Evolutionary conservation across 2,329 filamentous ascomycete species (phyloP), one percentile per base, ranked within the genome.

Genomic region (Parafenestella ontariensis): DNA sequence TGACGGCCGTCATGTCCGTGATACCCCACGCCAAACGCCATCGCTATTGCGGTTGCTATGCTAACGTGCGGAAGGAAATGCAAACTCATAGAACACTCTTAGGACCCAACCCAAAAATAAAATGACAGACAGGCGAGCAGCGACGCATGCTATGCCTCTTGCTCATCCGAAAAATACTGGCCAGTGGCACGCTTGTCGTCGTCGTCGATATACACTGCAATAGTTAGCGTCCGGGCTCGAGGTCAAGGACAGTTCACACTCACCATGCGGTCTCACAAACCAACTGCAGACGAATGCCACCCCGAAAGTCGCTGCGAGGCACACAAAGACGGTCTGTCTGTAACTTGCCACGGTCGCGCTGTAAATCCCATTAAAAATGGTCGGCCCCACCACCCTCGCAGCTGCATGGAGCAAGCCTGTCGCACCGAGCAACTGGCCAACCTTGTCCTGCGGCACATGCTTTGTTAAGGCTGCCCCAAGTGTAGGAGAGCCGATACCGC

Each of bases 391-490:
- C 2, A 98, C 87, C 57, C 92, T 83, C 3, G 90, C 86, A 31
- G 96, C 77, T 1, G 92, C 90, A 76, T 98, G 94, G 53, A 98
- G 77, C 57, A 98, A 80, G 0, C 94, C 95, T 15, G 89, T 89
- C 1, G 92, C 93, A 20, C 95, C 95, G 0, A 99, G 83, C n/a
- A 98, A 80, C 72, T 95, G 88, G 0, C 95, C 95, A 0, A 95
- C 89, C 42, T 85, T 85, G 59, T 95, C 90, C 0, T 87, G 82
- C 0, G 93, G 91, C 0, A 98, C 89, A 73, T 98, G 95, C 72
- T 97, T 98, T 18, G 92, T 97, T 46, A 97, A 79, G 0, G 89
- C 85, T 1, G 90, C 89, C 69, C 96, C 92, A 45, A 96, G 82
- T 0, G 91, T 95, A 1, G 95, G 93, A 31, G 89, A 89, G 0